Evolutionary conservation across 2,329 filamentous ascomycete genomes (phyloP).

Genomic region (Cordyceps pruinosa): DNA sequence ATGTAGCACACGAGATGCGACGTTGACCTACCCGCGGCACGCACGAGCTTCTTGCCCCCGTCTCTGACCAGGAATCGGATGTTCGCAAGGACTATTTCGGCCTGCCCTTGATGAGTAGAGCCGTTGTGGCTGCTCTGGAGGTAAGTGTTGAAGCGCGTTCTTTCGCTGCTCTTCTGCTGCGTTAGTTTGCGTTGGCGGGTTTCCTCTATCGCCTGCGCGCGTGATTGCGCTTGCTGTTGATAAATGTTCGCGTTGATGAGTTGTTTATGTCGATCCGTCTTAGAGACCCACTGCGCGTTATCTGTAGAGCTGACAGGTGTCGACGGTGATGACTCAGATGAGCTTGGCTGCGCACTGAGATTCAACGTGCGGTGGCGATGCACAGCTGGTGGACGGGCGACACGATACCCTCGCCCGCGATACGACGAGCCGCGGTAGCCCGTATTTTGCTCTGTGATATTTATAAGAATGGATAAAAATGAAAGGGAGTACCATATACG

Average conservation of each 20-base stretch:
- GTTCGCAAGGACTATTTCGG: constrained; percentile 63
- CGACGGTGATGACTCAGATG: constrained; percentile 32
- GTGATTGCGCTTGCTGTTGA: constrained; percentile 63
- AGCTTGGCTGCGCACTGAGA: constrained; percentile 42
- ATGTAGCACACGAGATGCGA: background rate
- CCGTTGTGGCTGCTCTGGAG: constrained; percentile 23
- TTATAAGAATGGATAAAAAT: background rate
- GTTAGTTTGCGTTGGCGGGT: constrained; percentile 53
- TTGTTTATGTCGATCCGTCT: constrained; percentile 70
- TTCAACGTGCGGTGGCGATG: constrained; percentile 53
- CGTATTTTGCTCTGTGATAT: constrained; percentile 24
- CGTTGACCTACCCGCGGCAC: constrained; percentile 53
- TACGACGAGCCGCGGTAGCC: constrained; percentile 29
- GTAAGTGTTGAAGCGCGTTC: constrained; percentile 42
- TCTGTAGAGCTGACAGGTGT: constrained; percentile 26
- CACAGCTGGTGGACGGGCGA: constrained; percentile 27
- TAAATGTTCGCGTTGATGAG: constrained; percentile 76
- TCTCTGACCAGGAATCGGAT: constrained; percentile 67
- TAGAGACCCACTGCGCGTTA: constrained; percentile 54
- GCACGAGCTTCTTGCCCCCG: constrained; percentile 76
- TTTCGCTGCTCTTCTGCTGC: constrained; percentile 50
- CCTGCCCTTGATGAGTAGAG: constrained; percentile 28
- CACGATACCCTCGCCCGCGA: constrained; percentile 28
- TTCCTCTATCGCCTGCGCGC: constrained; percentile 65
- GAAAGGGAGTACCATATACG: background rate